Base-by-base conservation (phyloP, 805 yeast genomes). In the Yueomyces sp. region DNA sequence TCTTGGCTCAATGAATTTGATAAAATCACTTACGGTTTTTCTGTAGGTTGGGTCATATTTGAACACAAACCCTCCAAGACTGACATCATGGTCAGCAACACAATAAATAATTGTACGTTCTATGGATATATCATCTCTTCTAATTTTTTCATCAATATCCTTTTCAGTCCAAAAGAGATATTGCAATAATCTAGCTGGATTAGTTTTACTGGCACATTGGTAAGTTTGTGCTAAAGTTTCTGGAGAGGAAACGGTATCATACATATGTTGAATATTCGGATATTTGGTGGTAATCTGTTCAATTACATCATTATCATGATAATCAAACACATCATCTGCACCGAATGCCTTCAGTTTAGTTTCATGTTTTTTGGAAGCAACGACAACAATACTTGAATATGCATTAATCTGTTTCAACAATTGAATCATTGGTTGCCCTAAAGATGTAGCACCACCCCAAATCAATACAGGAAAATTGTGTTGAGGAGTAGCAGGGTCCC, bases 361-460 rank as follows among this genome's bases (percentile, higher is more conserved):
- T 47, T 62, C 64, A 54, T 75, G 64, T 50, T 68, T 70, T 44
- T 62, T 54, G 2, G 79, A 72, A 11, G 82, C 78, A 39, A 74
- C 70, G 2, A 72, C 71, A 42, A 72, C 59, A 41, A 74, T 70
- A 40, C 66, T 67, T 9, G 52, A 46, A 52, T 55, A 69, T 11
- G 73, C 76, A 36, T 53, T 48, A 28, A 72, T 46, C 32, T 64
- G 53, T 51, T 73, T 73, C 26, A 81, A 81, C 40, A 78, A 49
- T 65, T 82, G 88, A 44, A 78, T 69, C 8, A 78, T 75, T 28
- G 65, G 41, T 41, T 64, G 66, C 28, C 86, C 87, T 9, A 79
- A 68, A 26, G 81, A 70, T 27, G 83, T 69, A n/a, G 85, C 75
- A 49, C 81, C 88, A 53, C 81, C 80, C 79, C 81, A 76, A 40